Percentiles rank a stretch among this genome's conserved stretches.
Conservation (phyloP, 257 asterid species). For the Nicotiana paniculata region DNA sequence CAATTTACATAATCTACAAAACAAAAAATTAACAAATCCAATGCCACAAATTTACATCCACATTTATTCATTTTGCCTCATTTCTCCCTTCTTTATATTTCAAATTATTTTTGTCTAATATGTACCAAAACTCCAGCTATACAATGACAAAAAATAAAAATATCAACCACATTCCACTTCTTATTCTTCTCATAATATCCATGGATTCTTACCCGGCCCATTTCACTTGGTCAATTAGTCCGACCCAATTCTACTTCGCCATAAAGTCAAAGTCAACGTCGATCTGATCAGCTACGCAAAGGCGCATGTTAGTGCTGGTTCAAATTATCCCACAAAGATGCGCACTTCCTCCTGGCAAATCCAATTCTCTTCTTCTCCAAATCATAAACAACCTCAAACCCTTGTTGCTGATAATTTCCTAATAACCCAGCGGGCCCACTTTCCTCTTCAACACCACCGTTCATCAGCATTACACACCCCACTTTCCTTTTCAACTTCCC, state of each 20-base stretch:
- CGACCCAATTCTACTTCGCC: neutral
- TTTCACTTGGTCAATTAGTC: too few species aligned
- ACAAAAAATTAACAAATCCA: neutral
- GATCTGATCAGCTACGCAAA: neutral
- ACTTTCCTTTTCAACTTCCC: slow-evolving; percentile 33
- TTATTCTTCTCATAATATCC: neutral
- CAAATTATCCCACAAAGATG: slow-evolving; percentile 74
- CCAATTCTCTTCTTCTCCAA: slow-evolving; percentile 69
- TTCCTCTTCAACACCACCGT: slow-evolving; percentile 74
- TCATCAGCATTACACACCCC: slow-evolving; percentile 85
- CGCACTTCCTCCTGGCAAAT: slow-evolving; percentile 73
- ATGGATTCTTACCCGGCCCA: neutral
- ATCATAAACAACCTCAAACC: slow-evolving; percentile 94
- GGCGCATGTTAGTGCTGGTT: slow-evolving; percentile 33
- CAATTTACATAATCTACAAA: neutral
- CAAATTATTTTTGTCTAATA: neutral
- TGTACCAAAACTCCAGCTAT: neutral
- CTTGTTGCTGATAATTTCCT: slow-evolving; percentile 96
- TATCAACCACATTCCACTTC: neutral
- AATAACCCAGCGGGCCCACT: slow-evolving; percentile 91
- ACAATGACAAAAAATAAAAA: neutral
- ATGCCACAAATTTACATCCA: neutral
- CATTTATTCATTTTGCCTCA: neutral
- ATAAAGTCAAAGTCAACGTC: neutral
- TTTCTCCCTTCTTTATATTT: neutral